phyloP scores from a whole-genome alignment of 495 filamentous ascomycete genomes.

The Trichoderma virens region DNA sequence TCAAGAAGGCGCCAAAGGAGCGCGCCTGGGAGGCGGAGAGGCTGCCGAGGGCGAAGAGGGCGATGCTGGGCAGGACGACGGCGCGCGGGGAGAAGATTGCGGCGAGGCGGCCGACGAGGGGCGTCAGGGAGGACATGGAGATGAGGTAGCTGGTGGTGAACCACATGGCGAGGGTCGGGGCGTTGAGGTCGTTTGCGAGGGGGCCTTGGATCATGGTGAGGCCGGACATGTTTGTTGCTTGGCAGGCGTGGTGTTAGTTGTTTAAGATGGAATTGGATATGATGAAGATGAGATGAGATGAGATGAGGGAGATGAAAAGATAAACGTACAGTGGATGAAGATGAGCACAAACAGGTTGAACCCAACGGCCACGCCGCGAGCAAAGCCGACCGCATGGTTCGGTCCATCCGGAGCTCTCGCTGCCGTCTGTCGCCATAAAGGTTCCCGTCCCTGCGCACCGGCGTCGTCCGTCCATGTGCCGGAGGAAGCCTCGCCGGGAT shows the following conservation, averaged over 20 bases:
- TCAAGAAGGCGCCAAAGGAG: slow-evolving; percentile 51
- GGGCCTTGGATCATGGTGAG: slow-evolving; percentile 64
- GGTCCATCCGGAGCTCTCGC: not conserved
- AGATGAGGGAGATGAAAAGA: not conserved
- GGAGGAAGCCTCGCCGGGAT: not conserved
- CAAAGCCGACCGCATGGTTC: slow-evolving; percentile 21
- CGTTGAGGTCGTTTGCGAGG: slow-evolving; percentile 64
- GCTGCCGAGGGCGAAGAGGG: slow-evolving; percentile 52
- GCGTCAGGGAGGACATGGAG: slow-evolving; percentile 56
- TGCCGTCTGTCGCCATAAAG: too few species aligned
- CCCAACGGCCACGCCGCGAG: slow-evolving; percentile 25
- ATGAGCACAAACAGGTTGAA: slow-evolving; percentile 38
- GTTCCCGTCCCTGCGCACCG: too few species aligned
- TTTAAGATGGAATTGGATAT: too few species aligned
- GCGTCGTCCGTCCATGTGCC: too few species aligned
- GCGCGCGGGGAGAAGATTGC: slow-evolving; percentile 58
- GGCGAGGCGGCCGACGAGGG: slow-evolving; percentile 57
- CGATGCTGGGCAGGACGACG: slow-evolving; percentile 49
- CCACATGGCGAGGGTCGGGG: slow-evolving; percentile 64
- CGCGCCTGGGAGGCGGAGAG: slow-evolving; percentile 53
- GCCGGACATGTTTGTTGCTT: slow-evolving; percentile 66
- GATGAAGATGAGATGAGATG: not conserved
- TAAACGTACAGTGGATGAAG: slow-evolving; percentile 32
- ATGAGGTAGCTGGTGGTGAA: slow-evolving; percentile 70
- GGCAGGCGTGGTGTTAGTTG: not conserved